Conservation (phyloP, 352 stramenopile genomes). For the Phytophthora nicotianae region DNA sequence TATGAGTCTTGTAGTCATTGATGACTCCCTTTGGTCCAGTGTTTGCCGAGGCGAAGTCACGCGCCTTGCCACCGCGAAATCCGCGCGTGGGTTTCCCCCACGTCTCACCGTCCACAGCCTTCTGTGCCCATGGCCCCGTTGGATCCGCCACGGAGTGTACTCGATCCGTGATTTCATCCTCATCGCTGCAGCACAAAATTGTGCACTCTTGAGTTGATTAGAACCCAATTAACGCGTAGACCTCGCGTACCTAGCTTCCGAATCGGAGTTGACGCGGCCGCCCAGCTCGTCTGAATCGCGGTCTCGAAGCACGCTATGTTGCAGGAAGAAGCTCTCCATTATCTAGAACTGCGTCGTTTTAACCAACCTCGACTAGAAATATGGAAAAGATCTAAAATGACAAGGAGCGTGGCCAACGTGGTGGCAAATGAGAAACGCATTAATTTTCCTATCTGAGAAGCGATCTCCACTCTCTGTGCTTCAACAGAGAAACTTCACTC, state of each 20-base stretch:
- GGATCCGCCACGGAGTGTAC: constrained; percentile 75
- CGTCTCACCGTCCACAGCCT: constrained; percentile 38
- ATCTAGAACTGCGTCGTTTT: constrained; percentile 17
- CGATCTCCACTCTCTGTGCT: not conserved
- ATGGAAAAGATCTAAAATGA: constrained; percentile 15
- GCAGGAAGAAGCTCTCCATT: constrained; percentile 86
- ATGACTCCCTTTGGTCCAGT: constrained; percentile 85
- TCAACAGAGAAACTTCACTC: constrained; percentile 7
- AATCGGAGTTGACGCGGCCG: constrained; percentile 65
- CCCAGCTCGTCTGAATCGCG: constrained; percentile 71
- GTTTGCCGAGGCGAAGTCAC: constrained; percentile 65
- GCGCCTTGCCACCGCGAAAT: constrained; percentile 32
- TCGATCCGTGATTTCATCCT: constrained; percentile 60
- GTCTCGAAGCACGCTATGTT: constrained; percentile 78
- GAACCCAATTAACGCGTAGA: not conserved
- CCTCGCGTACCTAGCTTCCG: constrained; percentile 59
- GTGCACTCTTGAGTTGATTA: not conserved
- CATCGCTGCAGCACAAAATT: constrained; percentile 33
- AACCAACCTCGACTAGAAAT: constrained; percentile 14
- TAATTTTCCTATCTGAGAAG: not conserved
- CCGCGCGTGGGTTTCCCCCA: constrained; percentile 53
- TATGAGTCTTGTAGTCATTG: constrained; percentile 85
- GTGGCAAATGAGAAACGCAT: too few species aligned
- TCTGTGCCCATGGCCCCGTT: constrained; percentile 73
- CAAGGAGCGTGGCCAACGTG: not conserved